Conservation (phyloP, 768 basidiomycete genomes). For the Trametes punicea region DNA sequence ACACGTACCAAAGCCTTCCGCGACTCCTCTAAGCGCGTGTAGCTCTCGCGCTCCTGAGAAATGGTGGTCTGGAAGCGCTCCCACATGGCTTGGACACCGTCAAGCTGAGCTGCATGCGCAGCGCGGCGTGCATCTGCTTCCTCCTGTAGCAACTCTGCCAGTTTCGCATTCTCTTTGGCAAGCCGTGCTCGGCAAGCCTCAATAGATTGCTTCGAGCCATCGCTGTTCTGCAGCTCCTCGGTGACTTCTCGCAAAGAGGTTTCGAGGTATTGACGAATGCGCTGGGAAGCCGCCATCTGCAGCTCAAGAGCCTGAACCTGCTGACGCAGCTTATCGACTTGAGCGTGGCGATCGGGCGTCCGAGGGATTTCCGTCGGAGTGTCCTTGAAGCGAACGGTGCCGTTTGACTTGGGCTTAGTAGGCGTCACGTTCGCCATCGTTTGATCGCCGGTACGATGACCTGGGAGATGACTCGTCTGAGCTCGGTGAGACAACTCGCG, state of each 20-base stretch:
- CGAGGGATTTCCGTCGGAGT: conserved; percentile 35
- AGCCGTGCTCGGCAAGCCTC: conserved; percentile 55
- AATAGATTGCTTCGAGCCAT: conserved; percentile 63
- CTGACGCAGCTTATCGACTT: conserved; percentile 51
- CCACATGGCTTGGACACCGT: conserved; percentile 66
- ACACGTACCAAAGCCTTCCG: conserved; percentile 64
- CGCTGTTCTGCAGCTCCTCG: conserved; percentile 57
- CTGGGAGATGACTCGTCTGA: conserved; percentile 17
- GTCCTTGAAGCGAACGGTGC: conserved; percentile 35
- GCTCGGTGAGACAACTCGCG: conserved; percentile 46
- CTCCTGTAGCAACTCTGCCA: conserved; percentile 55
- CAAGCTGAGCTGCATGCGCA: conserved; percentile 59
- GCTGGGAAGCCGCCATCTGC: conserved; percentile 64
- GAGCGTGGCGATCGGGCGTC: conserved; percentile 41
- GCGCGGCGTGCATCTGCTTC: conserved; percentile 60
- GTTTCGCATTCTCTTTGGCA: conserved; percentile 52
- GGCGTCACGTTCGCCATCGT: conserved; percentile 45
- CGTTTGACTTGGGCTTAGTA: conserved; percentile 40
- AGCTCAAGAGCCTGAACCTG: conserved; percentile 68
- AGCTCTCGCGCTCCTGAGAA: conserved; percentile 56
- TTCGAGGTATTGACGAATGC: conserved; percentile 64
- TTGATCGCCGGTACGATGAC: conserved; percentile 22
- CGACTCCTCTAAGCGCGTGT: conserved; percentile 64
- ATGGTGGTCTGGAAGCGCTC: conserved; percentile 60
- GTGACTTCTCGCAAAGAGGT: conserved; percentile 56